Percentiles rank a stretch among this genome's conserved stretches.
These are phyloP conservation scores for Phytophthora cryptogea DNA, from an alignment of 352 stramenopile species.

Conservation along the genomic window DNA sequence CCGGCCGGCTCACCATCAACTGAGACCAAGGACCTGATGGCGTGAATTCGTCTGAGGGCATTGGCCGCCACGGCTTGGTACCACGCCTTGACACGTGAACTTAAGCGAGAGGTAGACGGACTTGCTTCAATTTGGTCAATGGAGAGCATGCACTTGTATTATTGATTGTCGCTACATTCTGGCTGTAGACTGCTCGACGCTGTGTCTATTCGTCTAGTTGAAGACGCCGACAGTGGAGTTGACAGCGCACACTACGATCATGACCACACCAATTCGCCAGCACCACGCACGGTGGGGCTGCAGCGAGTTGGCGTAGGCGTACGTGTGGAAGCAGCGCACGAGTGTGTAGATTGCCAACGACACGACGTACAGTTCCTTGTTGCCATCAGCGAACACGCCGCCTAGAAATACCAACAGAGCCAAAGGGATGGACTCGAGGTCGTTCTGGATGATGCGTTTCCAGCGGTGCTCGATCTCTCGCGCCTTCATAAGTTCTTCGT, in stretches of 20 bases:
- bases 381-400: constrained; percentile 33
- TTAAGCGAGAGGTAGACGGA: constrained; percentile 23
- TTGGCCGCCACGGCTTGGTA: constrained; percentile 15
- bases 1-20: constrained; percentile 9
- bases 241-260: constrained; percentile 35
- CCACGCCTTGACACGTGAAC: constrained; percentile 23
- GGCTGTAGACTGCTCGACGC: neutral
- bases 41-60: constrained; percentile 23
- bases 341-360: constrained; percentile 42
- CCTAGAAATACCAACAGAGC: constrained; percentile 39
- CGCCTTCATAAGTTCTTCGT: constrained; percentile 30
- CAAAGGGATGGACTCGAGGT: constrained; percentile 54
- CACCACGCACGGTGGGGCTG: constrained; percentile 55
- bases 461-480: constrained; percentile 47
- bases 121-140: neutral
- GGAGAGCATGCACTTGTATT: neutral
- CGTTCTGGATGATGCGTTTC: constrained; percentile 52
- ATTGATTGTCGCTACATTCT: neutral
- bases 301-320: constrained; percentile 55
- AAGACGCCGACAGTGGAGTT: constrained; percentile 49
- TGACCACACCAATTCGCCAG: constrained; percentile 53
- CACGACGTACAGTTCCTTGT: constrained; percentile 33
- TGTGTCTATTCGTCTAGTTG: constrained; percentile 13
- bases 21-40: constrained; percentile 21
- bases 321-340: constrained; percentile 49